Base-by-base conservation (phyloP, 2,329 filamentous ascomycete genomes). In the Diplodia seriata region DNA sequence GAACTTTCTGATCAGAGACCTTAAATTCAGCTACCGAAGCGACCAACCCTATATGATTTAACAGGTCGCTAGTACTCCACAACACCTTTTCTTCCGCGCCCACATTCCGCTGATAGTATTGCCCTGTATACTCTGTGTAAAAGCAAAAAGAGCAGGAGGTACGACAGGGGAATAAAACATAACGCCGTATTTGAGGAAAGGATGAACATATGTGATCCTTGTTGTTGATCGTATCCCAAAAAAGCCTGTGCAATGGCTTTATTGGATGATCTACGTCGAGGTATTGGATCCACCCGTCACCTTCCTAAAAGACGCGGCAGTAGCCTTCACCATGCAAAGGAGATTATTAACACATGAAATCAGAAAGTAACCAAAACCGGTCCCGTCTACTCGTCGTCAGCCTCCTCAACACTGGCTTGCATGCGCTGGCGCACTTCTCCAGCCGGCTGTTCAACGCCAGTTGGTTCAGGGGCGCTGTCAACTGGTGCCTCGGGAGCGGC, bases 361-460 rank as follows among this genome's bases (percentile, higher is more conserved):
- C 59, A 31, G 33, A 55, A 63, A 63, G 47, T 36, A 63, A 63
- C n/a, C n/a, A 49, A 51, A n/a, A 18, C 12, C 47, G 18, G 20
- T 5, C 2, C 15, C 23, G 26, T n/a, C 23, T 63, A 77, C 62
- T 79, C 77, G 20, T 77, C 76, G 9, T 79, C 77, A 0, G 71
- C 77, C 63, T 80, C 78, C 65, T 80, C 78, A 4, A 80, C 77
- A 1, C 74, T 78, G 12, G 78, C 76, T 6, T 75, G 72, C 49
- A 72, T 70, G 3, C 77, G 76, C 68, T 78, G 76, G 20, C 71
- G 72, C 26, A 74, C 62, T 29, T 63, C 47, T 38, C 66, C 66
- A 11, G 53, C 12, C 23, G 33, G 54, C 36, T 40, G 68, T 50
- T 49, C 64, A 49, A 68, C 67, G 23, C 61, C 67, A 9, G 59